Conservation (phyloP, 306 rosid genomes). For the Vachellia collinsii region DNA sequence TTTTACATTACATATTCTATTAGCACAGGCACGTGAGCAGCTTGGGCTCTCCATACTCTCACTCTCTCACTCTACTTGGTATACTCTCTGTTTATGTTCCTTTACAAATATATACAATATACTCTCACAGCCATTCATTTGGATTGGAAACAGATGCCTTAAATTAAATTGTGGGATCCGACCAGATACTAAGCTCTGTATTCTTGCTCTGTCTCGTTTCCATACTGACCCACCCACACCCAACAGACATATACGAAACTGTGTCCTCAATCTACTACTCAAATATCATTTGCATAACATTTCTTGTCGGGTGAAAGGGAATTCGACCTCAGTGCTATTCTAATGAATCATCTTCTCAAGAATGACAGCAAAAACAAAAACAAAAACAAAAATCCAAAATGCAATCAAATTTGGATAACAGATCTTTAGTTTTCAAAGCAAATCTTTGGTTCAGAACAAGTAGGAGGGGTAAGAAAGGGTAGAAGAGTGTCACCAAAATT, state of each 20-base stretch:
- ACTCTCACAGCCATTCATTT: background rate
- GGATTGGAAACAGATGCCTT: constrained; percentile 4
- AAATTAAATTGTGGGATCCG: background rate
- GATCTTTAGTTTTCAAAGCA: background rate
- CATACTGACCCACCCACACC: background rate
- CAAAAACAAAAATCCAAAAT: background rate
- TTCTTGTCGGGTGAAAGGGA: constrained; percentile 42
- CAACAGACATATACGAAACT: background rate
- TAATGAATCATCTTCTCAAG: constrained; percentile 35
- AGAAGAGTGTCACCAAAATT: background rate
- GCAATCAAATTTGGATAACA: background rate
- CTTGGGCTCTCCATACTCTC: constrained; percentile 1
- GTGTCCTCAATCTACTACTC: too few relatives aligned
- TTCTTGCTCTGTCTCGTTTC: background rate
- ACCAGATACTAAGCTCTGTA: constrained; percentile 25
- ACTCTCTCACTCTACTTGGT: background rate
- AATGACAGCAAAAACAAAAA: background rate
- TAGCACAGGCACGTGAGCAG: constrained; percentile 38
- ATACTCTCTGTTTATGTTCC: background rate
- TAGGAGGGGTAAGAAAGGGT: background rate
- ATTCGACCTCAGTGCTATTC: background rate
- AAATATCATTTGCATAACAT: constrained; percentile 30
- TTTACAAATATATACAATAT: background rate
- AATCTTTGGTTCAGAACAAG: background rate
- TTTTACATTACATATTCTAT: background rate